phyloP scores from a whole-genome alignment of 1,139 yeast genomes.

The Tardiomyces depauwii region DNA sequence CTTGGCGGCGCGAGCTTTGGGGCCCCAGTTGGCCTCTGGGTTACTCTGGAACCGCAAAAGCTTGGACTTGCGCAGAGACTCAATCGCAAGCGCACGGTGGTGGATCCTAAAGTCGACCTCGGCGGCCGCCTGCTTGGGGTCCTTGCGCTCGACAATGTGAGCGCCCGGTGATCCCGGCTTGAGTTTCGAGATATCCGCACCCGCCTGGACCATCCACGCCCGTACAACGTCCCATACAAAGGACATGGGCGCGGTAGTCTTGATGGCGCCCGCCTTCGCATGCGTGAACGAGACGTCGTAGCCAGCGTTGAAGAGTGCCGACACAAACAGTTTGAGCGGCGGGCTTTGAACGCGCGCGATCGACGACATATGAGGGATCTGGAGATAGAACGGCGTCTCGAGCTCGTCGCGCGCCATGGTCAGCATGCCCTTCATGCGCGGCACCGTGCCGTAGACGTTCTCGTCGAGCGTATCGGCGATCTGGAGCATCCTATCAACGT shows the following conservation, averaged over 20 bases:
- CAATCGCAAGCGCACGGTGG: slow-evolving; percentile 42
- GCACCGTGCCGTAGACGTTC: slow-evolving; percentile 59
- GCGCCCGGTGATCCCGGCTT: slow-evolving; percentile 53
- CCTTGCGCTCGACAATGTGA: slow-evolving; percentile 38
- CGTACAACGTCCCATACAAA: slow-evolving; percentile 61
- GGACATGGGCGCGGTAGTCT: slow-evolving; percentile 84
- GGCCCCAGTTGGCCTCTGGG: slow-evolving; percentile 95
- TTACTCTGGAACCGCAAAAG: slow-evolving; percentile 83
- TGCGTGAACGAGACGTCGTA: slow-evolving; percentile 77
- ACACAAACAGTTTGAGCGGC: slow-evolving; percentile 55
- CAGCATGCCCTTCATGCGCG: slow-evolving; percentile 85
- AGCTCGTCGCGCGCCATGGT: slow-evolving; percentile 71
- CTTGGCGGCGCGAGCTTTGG: slow-evolving; percentile 42
- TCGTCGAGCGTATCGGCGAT: slow-evolving; percentile 40
- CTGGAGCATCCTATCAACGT: slow-evolving; percentile 50
- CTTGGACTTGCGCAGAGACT: slow-evolving; percentile 57
- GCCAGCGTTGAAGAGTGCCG: slow-evolving; percentile 83
- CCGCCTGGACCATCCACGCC: slow-evolving; percentile 45
- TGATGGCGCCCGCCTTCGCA: slow-evolving; percentile 74
- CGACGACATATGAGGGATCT: slow-evolving; percentile 66
- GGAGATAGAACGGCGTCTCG: slow-evolving; percentile 66
- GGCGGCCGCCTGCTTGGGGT: slow-evolving; percentile 9
- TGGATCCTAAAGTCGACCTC: slow-evolving; percentile 39
- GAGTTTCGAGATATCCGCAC: slow-evolving; percentile 28
- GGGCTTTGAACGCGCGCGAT: slow-evolving; percentile 77